phyloP scores from a whole-genome alignment of 2,329 filamentous ascomycete species.

The Microascus cirrosus region DNA sequence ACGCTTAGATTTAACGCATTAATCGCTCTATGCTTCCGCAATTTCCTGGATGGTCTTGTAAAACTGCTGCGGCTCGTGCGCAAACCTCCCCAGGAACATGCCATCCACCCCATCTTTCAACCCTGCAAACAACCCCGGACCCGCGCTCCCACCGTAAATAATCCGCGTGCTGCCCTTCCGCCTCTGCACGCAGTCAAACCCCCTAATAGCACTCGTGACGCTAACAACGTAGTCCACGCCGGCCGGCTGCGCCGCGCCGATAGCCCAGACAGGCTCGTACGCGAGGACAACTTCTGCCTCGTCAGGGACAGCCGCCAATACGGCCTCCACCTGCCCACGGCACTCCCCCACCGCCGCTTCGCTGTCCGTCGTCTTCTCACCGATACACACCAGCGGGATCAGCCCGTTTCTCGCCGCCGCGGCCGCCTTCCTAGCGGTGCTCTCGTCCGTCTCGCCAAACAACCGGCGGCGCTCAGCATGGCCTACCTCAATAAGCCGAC shows the following conservation, averaged over 20 bases:
- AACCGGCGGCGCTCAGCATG: conserved; percentile 67
- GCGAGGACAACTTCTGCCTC: conserved; percentile 64
- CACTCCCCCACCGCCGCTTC: conserved; percentile 55
- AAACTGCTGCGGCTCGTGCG: conserved; percentile 63
- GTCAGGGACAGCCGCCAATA: conserved; percentile 48
- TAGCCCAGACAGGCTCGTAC: conserved; percentile 86
- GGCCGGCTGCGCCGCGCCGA: conserved; percentile 64
- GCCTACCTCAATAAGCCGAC: conserved; percentile 63
- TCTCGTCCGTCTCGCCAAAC: conserved; percentile 64
- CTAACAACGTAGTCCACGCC: conserved; percentile 59
- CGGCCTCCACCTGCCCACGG: conserved; percentile 49
- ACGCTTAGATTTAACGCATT: no score
- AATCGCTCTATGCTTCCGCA: conserved; percentile 24
- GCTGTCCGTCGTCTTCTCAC: conserved; percentile 45
- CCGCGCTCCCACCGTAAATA: conserved; percentile 74
- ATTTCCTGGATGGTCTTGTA: conserved; percentile 64
- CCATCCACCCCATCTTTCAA: conserved; percentile 65
- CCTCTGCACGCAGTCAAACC: conserved; percentile 34
- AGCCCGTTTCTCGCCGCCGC: conserved; percentile 59
- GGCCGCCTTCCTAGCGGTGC: conserved; percentile 56
- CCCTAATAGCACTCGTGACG: conserved; percentile 55
- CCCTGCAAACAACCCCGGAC: conserved; percentile 61
- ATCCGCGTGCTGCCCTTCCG: conserved; percentile 53
- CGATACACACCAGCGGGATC: conserved; percentile 70
- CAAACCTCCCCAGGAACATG: conserved; percentile 71